Evolutionary conservation across 805 yeast species (phyloP).

Genomic region (Tetrapisispora namnaoensis): DNA sequence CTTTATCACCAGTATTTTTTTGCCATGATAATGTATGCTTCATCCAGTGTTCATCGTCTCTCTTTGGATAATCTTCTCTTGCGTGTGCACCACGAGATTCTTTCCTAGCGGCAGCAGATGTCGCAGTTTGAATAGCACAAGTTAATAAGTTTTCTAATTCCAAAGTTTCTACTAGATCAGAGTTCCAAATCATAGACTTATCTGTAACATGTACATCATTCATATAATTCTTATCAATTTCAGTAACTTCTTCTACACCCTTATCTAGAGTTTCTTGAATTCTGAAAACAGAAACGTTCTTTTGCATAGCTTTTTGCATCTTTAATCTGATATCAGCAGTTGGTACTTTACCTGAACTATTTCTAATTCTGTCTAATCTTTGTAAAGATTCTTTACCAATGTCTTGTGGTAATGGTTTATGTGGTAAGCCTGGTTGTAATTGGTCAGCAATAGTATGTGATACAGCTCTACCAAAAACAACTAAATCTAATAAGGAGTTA

Average conservation of each 20-base stretch:
- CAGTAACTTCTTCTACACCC: conserved; percentile 73
- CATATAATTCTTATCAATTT: conserved; percentile 59
- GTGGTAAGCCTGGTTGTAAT: conserved; percentile 82
- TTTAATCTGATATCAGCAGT: conserved; percentile 84
- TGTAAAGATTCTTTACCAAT: conserved; percentile 84
- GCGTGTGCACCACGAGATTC: conserved; percentile 99
- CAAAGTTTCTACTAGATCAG: conserved; percentile 90
- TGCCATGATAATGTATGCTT: conserved; percentile 96
- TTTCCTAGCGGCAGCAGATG: conserved; percentile 85
- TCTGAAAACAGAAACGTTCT: conserved; percentile 94
- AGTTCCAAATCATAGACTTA: conserved; percentile 98
- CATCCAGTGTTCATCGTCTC: conserved; percentile 97
- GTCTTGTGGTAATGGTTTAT: conserved; percentile 71
- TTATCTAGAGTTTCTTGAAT: conserved; percentile 82
- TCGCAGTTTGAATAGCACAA: conserved; percentile 94
- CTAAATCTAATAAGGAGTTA: conserved; percentile 90
- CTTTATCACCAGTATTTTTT: conserved; percentile 55
- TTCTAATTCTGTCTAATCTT: conserved; percentile 81
- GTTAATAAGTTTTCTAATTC: conserved; percentile 94
- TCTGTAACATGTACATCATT: conserved; percentile 77
- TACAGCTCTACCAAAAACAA: conserved; percentile 97
- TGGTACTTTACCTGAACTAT: conserved; percentile 66
- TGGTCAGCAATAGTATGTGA: conserved; percentile 82
- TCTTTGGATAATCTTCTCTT: conserved; percentile 91
- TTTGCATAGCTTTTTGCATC: conserved; percentile 96